Percentiles rank a stretch among this genome's conserved stretches.
These are phyloP conservation scores for Dinochytrium kinnereticum DNA, from an alignment of 371 early-diverging fungal genomes.

Conservation along the genomic window DNA sequence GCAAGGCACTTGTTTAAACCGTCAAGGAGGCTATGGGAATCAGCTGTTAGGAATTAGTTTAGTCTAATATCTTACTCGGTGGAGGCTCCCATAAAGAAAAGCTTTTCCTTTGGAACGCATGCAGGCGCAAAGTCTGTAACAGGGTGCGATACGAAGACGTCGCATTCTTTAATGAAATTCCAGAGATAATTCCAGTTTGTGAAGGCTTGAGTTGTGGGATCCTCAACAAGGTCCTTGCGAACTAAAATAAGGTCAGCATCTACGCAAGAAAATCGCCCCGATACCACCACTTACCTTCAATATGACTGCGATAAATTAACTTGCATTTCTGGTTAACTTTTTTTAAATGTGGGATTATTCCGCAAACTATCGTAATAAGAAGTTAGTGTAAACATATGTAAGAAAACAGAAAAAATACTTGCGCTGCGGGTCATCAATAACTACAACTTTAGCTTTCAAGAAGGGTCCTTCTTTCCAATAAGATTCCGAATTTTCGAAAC, in stretches of 20 bases:
- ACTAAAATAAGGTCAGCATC: slow-evolving; percentile 42
- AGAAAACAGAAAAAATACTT: slow-evolving; percentile 7
- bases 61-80: slow-evolving; percentile 58
- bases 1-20: slow-evolving; percentile 41
- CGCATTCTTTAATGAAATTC: slow-evolving; percentile 72
- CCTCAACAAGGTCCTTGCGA: slow-evolving; percentile 70
- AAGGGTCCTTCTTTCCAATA: slow-evolving; percentile 82
- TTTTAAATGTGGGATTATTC: slow-evolving; percentile 78
- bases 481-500: slow-evolving; percentile 71
- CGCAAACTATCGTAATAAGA: slow-evolving; percentile 54
- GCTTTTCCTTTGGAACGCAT: slow-evolving; percentile 66
- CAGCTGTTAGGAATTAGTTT: neutral
- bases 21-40: slow-evolving; percentile 39
- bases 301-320: slow-evolving; percentile 86
- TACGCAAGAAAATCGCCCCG: neutral
- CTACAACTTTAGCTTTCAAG: slow-evolving; percentile 71
- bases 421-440: slow-evolving; percentile 90
- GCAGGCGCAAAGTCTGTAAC: slow-evolving; percentile 73
- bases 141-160: slow-evolving; percentile 82
- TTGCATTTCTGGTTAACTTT: slow-evolving; percentile 68
- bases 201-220: slow-evolving; percentile 37
- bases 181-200: slow-evolving; percentile 68
- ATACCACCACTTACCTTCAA: slow-evolving; percentile 53
- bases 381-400: slow-evolving; percentile 16
- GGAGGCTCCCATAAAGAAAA: slow-evolving; percentile 74